Percentiles rank a stretch among this genome's conserved stretches.
These are phyloP conservation scores for Lactarius psammicola DNA, from an alignment of 768 basidiomycete species.

Conservation along the genomic window DNA sequence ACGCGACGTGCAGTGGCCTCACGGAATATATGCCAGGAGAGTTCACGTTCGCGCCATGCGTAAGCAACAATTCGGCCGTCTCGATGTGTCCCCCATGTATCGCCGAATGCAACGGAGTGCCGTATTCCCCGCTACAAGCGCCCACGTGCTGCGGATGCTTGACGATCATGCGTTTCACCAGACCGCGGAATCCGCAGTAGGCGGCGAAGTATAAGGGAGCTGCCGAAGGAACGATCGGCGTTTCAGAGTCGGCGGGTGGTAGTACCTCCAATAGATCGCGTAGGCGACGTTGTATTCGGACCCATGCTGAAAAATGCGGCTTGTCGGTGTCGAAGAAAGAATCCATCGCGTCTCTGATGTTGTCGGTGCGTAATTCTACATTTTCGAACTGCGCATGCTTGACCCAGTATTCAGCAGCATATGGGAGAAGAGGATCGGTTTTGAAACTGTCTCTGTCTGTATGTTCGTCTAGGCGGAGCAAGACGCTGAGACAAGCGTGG, in stretches of 20 bases:
- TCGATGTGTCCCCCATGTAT: neutral
- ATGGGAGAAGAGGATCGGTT: neutral
- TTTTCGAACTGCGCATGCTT: neutral
- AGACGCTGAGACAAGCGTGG: neutral
- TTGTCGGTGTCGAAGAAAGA: neutral
- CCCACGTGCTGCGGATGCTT: neutral
- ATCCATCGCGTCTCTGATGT: neutral
- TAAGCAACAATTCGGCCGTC: neutral
- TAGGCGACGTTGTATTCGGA: neutral
- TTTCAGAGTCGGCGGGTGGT: neutral
- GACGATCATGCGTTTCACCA: neutral
- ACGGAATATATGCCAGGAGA: neutral
- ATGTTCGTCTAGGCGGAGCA: neutral
- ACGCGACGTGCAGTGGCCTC: neutral
- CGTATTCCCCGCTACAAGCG: neutral
- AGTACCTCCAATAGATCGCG: neutral
- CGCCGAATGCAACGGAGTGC: neutral
- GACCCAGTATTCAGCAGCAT: neutral
- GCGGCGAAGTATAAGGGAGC: neutral
- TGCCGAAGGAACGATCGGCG: neutral
- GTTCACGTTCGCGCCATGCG: neutral
- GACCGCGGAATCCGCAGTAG: neutral
- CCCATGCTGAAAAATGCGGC: neutral
- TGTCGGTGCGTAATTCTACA: neutral
- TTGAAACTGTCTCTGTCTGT: neutral